These are phyloP conservation scores for Dactylellina sp. DNA, from an alignment of 2,329 filamentous ascomycete species.

Conservation along the genomic window DNA sequence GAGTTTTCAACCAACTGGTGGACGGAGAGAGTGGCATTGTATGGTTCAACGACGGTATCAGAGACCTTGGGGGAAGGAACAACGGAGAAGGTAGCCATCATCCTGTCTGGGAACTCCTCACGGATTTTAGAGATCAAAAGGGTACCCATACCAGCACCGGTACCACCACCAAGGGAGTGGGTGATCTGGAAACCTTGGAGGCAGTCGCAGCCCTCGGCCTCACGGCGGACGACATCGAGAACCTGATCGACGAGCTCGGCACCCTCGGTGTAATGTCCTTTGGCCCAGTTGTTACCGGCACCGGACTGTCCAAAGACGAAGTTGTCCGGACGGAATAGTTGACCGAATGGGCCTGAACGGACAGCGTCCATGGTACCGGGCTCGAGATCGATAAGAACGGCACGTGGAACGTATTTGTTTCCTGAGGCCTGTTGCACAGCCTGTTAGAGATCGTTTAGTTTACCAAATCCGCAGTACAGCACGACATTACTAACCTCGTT, in stretches of 20 bases:
- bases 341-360: slow-evolving; percentile 95
- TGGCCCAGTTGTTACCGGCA: slow-evolving; percentile 99
- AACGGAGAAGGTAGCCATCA: slow-evolving; percentile 99
- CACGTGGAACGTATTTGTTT: slow-evolving; percentile 99
- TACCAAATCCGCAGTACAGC: slow-evolving; percentile 25
- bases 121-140: slow-evolving; percentile 99
- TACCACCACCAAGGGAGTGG: slow-evolving; percentile 99
- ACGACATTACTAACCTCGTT: slow-evolving; percentile 74
- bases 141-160: slow-evolving; percentile 99
- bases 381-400: slow-evolving; percentile 99
- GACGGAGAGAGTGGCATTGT: slow-evolving; percentile 98
- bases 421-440: slow-evolving; percentile 76
- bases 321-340: slow-evolving; percentile 99
- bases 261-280: slow-evolving; percentile 99
- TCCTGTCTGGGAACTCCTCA: slow-evolving; percentile 99
- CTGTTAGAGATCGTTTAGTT: slow-evolving; percentile 40
- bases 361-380: slow-evolving; percentile 99
- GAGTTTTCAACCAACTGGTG: slow-evolving; percentile 99
- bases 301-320: slow-evolving; percentile 99
- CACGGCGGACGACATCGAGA: slow-evolving; percentile 96
- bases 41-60: slow-evolving; percentile 98
- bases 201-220: slow-evolving; percentile 99
- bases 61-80: slow-evolving; percentile 99
- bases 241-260: slow-evolving; percentile 98
- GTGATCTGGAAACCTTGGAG: slow-evolving; percentile 99